phyloP scores from a whole-genome alignment of 495 filamentous ascomycete species.

The Bathelium albidoporum region DNA sequence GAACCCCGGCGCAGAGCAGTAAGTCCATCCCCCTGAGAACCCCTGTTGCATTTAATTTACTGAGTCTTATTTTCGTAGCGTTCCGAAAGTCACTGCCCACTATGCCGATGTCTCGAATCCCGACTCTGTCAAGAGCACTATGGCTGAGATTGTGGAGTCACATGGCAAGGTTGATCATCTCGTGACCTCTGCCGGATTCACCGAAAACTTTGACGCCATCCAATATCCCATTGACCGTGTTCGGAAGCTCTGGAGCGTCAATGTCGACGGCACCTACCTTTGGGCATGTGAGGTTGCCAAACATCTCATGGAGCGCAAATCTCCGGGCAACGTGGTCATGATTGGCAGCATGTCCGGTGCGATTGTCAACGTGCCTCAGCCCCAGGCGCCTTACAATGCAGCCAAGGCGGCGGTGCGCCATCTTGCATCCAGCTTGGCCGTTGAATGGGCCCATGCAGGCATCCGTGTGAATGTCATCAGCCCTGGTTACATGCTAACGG shows the following conservation, averaged over 20 bases:
- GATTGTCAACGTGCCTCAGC: conserved; percentile 91
- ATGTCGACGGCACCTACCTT: conserved; percentile 88
- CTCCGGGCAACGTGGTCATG: conserved; percentile 78
- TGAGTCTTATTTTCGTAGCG: conserved; percentile 29
- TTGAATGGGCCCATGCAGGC: conserved; percentile 76
- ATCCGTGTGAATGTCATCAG: conserved; percentile 89
- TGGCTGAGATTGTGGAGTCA: conserved; percentile 56
- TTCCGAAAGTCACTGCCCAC: conserved; percentile 81
- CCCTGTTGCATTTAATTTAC: conserved; percentile 3
- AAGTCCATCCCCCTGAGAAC: conserved; percentile 19
- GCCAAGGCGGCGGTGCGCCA: conserved; percentile 84
- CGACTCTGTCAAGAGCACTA: conserved; percentile 59
- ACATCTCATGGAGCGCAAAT: conserved; percentile 75
- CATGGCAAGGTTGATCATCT: conserved; percentile 82
- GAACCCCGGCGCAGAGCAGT: conserved; percentile 66
- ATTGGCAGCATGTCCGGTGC: conserved; percentile 91
- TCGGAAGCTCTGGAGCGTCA: conserved; percentile 86
- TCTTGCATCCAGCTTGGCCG: conserved; percentile 66
- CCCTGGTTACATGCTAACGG: conserved; percentile 91
- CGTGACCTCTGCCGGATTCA: conserved; percentile 92
- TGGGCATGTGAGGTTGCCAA: conserved; percentile 77
- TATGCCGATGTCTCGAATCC: conserved; percentile 75
- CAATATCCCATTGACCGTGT: conserved; percentile 80
- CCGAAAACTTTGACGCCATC: conserved; percentile 87
- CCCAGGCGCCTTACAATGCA: conserved; percentile 84